A percentile compares a stretch with the other conserved stretches of the same genome.
phyloP scores from a whole-genome alignment of 768 basidiomycete species.

The Lactifluus rugatus region DNA sequence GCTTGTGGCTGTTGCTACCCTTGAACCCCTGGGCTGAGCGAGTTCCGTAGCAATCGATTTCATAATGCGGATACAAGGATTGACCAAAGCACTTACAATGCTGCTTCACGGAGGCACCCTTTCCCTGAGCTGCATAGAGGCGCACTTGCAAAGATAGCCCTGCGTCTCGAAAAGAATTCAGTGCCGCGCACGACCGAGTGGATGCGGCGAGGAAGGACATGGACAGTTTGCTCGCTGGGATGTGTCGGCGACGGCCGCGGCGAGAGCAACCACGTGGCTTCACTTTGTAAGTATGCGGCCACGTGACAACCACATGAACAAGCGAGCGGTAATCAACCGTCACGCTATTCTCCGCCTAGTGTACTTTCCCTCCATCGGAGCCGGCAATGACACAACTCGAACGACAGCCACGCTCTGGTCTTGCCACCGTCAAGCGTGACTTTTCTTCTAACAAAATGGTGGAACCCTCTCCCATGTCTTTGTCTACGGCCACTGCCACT shows the following conservation, averaged over 20 bases:
- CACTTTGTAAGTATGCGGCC: not conserved
- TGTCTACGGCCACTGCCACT: slow-evolving; percentile 36
- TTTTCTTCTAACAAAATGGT: slow-evolving; percentile 37
- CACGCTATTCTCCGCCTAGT: not conserved
- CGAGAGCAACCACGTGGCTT: not conserved
- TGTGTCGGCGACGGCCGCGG: too few relatives aligned
- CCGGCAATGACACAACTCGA: slow-evolving; percentile 3
- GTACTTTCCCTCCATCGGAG: not conserved
- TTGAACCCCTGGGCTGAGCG: slow-evolving; percentile 13
- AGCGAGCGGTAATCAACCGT: not conserved
- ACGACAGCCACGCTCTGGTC: slow-evolving; percentile 40
- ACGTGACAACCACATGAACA: slow-evolving; percentile 1
- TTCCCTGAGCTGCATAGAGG: slow-evolving; percentile 11
- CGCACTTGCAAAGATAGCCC: not conserved
- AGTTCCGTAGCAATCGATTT: not conserved
- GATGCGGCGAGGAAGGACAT: slow-evolving; percentile 8
- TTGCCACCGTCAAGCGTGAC: slow-evolving; percentile 51
- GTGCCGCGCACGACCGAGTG: not conserved
- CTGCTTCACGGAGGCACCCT: slow-evolving; percentile 6
- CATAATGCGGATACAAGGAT: not conserved
- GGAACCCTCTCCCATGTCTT: slow-evolving; percentile 26
- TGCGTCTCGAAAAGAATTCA: not conserved
- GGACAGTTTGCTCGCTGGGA: not conserved
- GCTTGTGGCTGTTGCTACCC: slow-evolving; percentile 4
- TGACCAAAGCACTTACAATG: slow-evolving; percentile 1